phyloP scores from a whole-genome alignment of 2,329 filamentous ascomycete species.

The Stagonosporopsis tanaceti region DNA sequence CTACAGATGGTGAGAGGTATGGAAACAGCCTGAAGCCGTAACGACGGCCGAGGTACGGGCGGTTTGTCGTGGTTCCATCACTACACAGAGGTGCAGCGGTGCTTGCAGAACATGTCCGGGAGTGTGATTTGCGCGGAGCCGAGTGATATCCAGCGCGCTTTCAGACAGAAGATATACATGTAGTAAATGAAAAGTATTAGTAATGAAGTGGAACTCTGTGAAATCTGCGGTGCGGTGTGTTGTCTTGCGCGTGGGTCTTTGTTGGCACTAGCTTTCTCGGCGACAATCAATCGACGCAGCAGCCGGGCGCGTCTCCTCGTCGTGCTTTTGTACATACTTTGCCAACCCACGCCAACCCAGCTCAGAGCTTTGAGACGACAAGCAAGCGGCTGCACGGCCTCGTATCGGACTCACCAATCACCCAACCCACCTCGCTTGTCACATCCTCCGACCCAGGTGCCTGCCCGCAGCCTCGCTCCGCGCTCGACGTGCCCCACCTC shows the following conservation, averaged over 20 bases:
- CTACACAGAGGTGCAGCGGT: conserved; percentile 14
- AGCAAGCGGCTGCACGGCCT: conserved; percentile 30
- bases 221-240: conserved; percentile 23
- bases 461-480: conserved; percentile 38
- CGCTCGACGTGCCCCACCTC: conserved; percentile 45
- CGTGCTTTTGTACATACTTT: conserved; percentile 25
- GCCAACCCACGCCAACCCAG: conserved; percentile 28
- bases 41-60: conserved; percentile 15
- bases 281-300: conserved; percentile 15
- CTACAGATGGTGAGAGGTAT: neutral
- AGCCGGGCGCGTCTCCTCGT: conserved; percentile 28
- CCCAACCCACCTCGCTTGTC: conserved; percentile 15
- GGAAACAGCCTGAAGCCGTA: conserved; percentile 1
- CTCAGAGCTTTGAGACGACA: conserved; percentile 27
- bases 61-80: conserved; percentile 13
- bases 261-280: conserved; percentile 27
- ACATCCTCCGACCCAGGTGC: conserved; percentile 22
- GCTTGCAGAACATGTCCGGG: neutral
- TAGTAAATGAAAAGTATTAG: conserved; percentile 11
- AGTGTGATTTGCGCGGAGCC: neutral
- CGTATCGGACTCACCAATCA: conserved; percentile 19
- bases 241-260: conserved; percentile 17
- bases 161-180: neutral
- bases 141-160: conserved; percentile 17
- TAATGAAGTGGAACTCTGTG: conserved; percentile 20